Evolutionary conservation across 2,329 filamentous ascomycete genomes (phyloP).

Genomic region (Penicillium nordicum): DNA sequence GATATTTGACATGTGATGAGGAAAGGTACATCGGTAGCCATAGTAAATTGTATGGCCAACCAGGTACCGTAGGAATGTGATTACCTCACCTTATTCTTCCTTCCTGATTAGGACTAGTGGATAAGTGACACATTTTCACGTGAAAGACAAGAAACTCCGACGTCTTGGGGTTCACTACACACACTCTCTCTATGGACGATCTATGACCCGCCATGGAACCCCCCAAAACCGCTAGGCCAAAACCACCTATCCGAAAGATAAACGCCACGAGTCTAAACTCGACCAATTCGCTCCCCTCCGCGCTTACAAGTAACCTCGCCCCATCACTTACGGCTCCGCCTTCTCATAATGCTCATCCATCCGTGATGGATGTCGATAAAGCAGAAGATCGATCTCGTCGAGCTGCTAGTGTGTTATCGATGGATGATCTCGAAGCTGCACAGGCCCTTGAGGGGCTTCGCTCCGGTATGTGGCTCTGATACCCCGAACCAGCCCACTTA

Average conservation of each 20-base stretch:
- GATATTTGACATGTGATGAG: conserved; percentile 7
- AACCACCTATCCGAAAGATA: background rate
- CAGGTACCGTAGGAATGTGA: background rate
- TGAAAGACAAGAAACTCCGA: conserved; percentile 10
- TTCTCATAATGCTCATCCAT: conserved; percentile 27
- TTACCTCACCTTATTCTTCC: conserved; percentile 3
- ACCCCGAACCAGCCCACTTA: background rate
- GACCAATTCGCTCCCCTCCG: conserved; percentile 8
- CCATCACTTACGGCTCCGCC: conserved; percentile 8
- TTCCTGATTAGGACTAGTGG: conserved; percentile 1
- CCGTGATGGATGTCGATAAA: conserved; percentile 35
- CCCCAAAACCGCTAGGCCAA: conserved; percentile 4
- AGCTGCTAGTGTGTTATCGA: conserved; percentile 46
- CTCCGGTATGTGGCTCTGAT: conserved; percentile 55
- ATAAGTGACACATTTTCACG: conserved; percentile 8
- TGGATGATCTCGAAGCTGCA: conserved; percentile 58
- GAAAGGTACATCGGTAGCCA: background rate
- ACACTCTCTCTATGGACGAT: conserved; percentile 2
- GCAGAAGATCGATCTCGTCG: conserved; percentile 41
- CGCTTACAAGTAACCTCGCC: conserved; percentile 8
- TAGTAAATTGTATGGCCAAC: background rate
- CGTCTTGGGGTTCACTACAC: background rate
- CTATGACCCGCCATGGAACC: conserved; percentile 13
- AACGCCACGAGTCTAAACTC: conserved; percentile 13
- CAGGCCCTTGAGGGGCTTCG: conserved; percentile 72